Evolutionary conservation across 306 rosid genomes (phyloP), one percentile per base, ranked within the genome.

Genomic region (Trichosanthes truncata): DNA sequence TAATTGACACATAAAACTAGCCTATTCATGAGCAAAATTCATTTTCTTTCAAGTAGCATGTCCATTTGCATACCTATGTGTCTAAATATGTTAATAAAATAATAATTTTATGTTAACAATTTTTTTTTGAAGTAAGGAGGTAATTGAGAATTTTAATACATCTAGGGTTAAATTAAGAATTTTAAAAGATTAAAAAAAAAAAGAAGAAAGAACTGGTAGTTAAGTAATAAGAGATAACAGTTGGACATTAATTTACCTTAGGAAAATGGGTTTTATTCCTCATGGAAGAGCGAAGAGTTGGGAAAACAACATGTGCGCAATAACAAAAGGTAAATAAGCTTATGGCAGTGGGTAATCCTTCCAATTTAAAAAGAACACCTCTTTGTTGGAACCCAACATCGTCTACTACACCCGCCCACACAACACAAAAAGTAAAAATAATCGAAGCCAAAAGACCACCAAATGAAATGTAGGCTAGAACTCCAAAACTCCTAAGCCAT

Each of bases 251-350:
- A n/a, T 15, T 69, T 49, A 89, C 97, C 97, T 86, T 90, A 7
- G 87, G 40, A 78, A 88, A 90, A 52, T 84, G 90, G 45, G 74
- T 89, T 78, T 82, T 83, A 40, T 92, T 89, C 36, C 46, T 82
- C 93, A 90, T 92, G 66, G 93, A 90, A 57, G 83, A 86, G 81
- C 86, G 76, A 0, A 92, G 57, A 18, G 90, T 90, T 6, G 97
- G 97, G 77, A 92, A 85, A 33, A 92, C 83, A 23, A 89, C 82
- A 77, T 92, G 97, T 18, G 91, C 89, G 53, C 90, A 80, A 6
- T 74, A 92, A 65, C 90, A 87, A 9, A 92, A 92, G 4, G 87
- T 18, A 77, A 86, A 90, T 80, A 92, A 81, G 85, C 93, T 90
- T 4, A 79, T 0, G 6, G 89, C 3, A 49, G 87, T 88, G 11